These are phyloP conservation scores for Pogostemon cablin DNA, from an alignment of 257 asterid genomes.

Conservation along the genomic window DNA sequence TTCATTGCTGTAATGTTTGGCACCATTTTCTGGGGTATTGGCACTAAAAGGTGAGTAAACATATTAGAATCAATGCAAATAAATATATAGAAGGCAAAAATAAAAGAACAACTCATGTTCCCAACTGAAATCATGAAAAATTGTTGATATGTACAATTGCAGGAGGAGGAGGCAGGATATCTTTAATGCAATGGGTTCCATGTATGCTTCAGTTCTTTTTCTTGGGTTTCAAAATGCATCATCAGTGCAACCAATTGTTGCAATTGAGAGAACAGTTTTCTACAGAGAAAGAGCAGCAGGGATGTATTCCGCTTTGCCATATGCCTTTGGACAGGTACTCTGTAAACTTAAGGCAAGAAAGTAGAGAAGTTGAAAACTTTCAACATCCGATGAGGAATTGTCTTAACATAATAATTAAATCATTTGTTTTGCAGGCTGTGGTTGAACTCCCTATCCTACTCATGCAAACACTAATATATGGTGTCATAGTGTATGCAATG, in stretches of 20 bases:
- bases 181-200: constrained; percentile 87
- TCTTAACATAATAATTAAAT: neutral
- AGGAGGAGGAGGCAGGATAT: constrained; percentile 67
- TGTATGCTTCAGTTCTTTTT: constrained; percentile 72
- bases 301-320: constrained; percentile 85
- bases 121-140: neutral
- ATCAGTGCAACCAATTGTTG: constrained; percentile 81
- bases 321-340: constrained; percentile 76
- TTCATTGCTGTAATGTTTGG: constrained; percentile 73
- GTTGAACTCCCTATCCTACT: constrained; percentile 74
- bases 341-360: neutral
- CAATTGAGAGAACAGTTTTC: constrained; percentile 77
- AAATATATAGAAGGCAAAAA: too few relatives aligned
- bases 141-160: constrained; percentile 16
- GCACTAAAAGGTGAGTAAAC: constrained; percentile 55
- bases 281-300: constrained; percentile 94
- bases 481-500: constrained; percentile 72
- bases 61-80: neutral
- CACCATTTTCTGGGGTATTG: constrained; percentile 78
- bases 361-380: neutral
- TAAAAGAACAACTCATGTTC: neutral
- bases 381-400: neutral
- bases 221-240: constrained; percentile 71
- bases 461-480: constrained; percentile 58
- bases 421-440: constrained; percentile 44